Conservation (phyloP, 2,329 filamentous ascomycete species). For the Scytalidium lignicola region DNA sequence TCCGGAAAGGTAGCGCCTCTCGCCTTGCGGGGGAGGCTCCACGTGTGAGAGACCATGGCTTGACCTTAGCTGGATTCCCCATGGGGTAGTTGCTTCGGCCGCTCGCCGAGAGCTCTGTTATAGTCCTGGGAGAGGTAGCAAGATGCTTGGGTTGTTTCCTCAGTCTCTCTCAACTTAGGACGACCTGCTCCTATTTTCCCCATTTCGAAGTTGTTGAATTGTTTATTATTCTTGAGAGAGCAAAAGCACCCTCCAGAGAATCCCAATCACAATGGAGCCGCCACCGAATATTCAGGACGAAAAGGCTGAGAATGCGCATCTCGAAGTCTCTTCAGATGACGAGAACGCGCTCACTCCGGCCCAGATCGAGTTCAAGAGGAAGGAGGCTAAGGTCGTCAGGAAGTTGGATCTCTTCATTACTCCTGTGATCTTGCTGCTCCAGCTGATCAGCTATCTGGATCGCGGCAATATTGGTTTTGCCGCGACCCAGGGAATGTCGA, state of each 20-base stretch:
- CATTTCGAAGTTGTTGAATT: constrained; percentile 7
- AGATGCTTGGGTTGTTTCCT: too few species aligned
- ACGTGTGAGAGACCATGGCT: background rate
- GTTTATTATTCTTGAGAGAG: too few species aligned
- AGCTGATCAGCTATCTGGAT: constrained; percentile 73
- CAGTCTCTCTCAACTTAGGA: too few species aligned
- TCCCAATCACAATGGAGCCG: constrained; percentile 3
- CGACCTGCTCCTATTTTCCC: too few species aligned
- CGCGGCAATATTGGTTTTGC: constrained; percentile 55
- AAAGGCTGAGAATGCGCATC: background rate
- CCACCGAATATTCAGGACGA: constrained; percentile 2
- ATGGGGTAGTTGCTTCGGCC: background rate
- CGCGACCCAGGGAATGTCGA: constrained; percentile 49
- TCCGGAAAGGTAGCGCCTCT: too few species aligned
- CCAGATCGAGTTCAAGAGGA: constrained; percentile 29
- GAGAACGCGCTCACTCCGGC: constrained; percentile 5
- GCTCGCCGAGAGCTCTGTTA: background rate
- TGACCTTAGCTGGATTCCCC: background rate
- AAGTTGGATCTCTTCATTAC: constrained; percentile 62
- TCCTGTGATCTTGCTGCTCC: constrained; percentile 66
- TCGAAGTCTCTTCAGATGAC: background rate
- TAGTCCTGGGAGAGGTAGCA: background rate
- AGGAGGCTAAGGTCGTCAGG: constrained; percentile 35
- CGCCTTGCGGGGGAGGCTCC: background rate
- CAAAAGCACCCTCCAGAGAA: too few species aligned